phyloP scores from a whole-genome alignment of 208 protist genomes.

The Crithidia mellificae region DNA sequence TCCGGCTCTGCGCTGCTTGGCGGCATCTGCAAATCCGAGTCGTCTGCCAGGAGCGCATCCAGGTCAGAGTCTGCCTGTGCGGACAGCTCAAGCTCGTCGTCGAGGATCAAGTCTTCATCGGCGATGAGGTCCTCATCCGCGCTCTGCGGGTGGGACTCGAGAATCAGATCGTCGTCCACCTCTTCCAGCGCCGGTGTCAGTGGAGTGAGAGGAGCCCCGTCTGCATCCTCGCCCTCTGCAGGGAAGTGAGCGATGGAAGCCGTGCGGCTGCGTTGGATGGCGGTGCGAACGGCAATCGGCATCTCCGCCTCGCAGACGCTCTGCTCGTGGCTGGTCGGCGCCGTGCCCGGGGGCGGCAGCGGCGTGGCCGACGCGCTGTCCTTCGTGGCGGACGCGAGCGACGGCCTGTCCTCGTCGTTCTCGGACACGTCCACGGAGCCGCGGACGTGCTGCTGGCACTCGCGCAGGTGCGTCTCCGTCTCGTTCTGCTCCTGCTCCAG shows the following conservation, averaged over 20 bases:
- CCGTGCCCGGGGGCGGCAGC: neutral
- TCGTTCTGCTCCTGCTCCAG: constrained; percentile 64
- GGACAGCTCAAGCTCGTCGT: constrained; percentile 26
- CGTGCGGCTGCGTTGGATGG: constrained; percentile 17
- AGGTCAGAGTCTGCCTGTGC: constrained; percentile 39
- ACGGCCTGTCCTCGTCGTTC: constrained; percentile 22
- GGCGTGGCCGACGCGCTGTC: constrained; percentile 1
- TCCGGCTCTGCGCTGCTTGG: constrained; percentile 6
- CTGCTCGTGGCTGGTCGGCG: neutral
- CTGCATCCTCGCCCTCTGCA: neutral
- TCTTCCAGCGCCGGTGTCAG: constrained; percentile 6
- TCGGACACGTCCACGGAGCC: constrained; percentile 13
- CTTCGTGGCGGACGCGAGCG: constrained; percentile 11
- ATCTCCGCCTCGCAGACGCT: constrained; percentile 3
- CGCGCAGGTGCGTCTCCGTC: constrained; percentile 34
- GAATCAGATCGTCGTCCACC: constrained; percentile 13
- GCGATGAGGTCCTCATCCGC: constrained; percentile 21
- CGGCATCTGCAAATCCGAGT: constrained; percentile 23
- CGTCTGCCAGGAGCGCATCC: constrained; percentile 28
- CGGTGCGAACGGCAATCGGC: constrained; percentile 20
- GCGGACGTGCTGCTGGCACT: constrained; percentile 19
- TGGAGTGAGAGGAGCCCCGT: no score
- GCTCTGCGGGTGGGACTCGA: constrained; percentile 11
- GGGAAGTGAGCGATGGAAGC: constrained; percentile 8
- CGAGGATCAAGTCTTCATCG: constrained; percentile 20